Evolutionary conservation across 495 filamentous ascomycete species (phyloP).

Genomic region (Aspergillus incahuasiensis): DNA sequence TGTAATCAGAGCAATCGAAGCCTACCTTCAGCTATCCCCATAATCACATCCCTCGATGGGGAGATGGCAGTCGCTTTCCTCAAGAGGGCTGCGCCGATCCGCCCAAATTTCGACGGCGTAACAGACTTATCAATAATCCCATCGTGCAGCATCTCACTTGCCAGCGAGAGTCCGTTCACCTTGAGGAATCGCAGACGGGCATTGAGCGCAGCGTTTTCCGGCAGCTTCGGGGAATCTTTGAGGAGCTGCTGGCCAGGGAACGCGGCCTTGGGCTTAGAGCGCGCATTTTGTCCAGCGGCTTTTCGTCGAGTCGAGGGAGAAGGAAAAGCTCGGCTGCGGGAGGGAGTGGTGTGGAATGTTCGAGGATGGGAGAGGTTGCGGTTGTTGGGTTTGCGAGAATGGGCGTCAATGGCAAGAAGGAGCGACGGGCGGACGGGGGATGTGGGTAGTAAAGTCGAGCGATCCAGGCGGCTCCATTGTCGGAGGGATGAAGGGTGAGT

Average conservation of each 20-base stretch:
- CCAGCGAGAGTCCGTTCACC: not conserved
- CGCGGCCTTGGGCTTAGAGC: not conserved
- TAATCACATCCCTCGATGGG: slow-evolving; percentile 16
- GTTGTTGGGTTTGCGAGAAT: not conserved
- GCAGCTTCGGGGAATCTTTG: not conserved
- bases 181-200: not conserved
- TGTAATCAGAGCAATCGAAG: not conserved
- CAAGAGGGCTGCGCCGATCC: slow-evolving; percentile 17
- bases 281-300: not conserved
- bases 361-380: not conserved
- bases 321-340: not conserved
- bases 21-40: slow-evolving; percentile 26
- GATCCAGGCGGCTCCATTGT: not conserved
- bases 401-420: not conserved
- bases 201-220: not conserved
- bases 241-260: not conserved
- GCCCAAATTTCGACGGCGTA: slow-evolving; percentile 14
- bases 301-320: not conserved
- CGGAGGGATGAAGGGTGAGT: not conserved
- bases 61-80: not conserved
- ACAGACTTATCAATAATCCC: slow-evolving; percentile 3
- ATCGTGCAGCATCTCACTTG: not conserved
- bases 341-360: not conserved
- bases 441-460: not conserved
- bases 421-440: not conserved